These are phyloP conservation scores for Domatiomyces globalis DNA, from an alignment of 2,329 filamentous ascomycete species.

Conservation along the genomic window DNA sequence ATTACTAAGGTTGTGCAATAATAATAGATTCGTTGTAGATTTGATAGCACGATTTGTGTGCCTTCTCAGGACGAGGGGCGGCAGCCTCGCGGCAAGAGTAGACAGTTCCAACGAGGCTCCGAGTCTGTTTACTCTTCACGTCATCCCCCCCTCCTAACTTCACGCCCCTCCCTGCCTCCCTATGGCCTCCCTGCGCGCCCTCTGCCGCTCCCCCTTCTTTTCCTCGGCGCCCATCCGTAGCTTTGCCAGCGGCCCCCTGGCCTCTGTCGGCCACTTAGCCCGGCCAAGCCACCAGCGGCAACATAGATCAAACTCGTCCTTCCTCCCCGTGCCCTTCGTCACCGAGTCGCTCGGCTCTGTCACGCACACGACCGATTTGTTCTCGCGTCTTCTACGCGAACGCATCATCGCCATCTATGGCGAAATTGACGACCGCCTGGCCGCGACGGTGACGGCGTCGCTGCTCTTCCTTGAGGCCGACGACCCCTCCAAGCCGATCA, in stretches of 20 bases:
- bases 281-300: not conserved
- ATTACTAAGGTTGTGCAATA: not conserved
- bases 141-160: not conserved
- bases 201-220: not conserved
- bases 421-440: constrained; percentile 61
- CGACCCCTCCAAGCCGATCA: constrained; percentile 84
- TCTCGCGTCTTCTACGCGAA: constrained; percentile 65
- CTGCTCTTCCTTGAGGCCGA: constrained; percentile 97
- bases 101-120: no score
- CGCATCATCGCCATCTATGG: constrained; percentile 10
- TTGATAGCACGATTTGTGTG: no score
- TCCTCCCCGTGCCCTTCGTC: constrained; percentile 17
- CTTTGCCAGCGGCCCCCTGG: not conserved
- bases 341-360: constrained; percentile 17
- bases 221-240: not conserved
- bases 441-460: constrained; percentile 88
- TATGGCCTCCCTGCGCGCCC: not conserved
- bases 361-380: constrained; percentile 53
- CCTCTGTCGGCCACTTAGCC: not conserved
- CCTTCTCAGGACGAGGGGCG: no score
- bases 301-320: constrained; percentile 3
- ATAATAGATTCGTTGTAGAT: no score
- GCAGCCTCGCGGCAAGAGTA: no score
- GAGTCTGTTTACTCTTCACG: not conserved
- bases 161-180: no score